Conservation (phyloP, 768 basidiomycete species). For the Dioszegia hungarica region DNA sequence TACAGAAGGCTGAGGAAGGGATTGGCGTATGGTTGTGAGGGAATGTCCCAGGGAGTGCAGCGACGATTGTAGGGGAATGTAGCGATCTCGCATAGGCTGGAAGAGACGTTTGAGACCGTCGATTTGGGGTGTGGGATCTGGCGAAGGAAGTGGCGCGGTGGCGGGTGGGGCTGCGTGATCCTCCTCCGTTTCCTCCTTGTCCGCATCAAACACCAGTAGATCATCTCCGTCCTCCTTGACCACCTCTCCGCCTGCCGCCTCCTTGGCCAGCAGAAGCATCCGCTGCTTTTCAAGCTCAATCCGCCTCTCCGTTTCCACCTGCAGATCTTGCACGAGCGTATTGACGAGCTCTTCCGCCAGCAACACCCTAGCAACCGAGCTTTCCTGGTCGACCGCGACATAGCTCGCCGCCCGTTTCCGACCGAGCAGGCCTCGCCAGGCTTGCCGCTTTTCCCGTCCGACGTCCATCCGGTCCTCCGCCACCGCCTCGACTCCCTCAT, state of each 20-base stretch:
- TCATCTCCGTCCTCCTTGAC: constrained; percentile 3
- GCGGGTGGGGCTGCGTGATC: background rate
- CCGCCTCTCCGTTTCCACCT: constrained; percentile 39
- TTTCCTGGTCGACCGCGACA: constrained; percentile 16
- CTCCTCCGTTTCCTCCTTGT: background rate
- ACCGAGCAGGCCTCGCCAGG: constrained; percentile 26
- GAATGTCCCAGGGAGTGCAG: constrained; percentile 41
- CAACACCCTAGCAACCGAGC: constrained; percentile 32
- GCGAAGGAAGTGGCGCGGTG: background rate
- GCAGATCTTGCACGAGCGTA: constrained; percentile 44
- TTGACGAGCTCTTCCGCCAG: constrained; percentile 46
- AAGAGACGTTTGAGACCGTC: constrained; percentile 22
- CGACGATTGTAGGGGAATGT: constrained; percentile 27
- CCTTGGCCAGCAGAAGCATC: constrained; percentile 41
- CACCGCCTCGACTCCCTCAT: constrained; percentile 34
- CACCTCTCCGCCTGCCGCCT: constrained; percentile 11
- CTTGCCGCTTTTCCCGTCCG: constrained; percentile 11
- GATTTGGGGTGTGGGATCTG: constrained; percentile 12
- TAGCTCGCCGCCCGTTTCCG: background rate
- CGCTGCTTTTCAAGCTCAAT: constrained; percentile 40
- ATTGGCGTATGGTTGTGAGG: constrained; percentile 19
- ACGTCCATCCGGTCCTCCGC: constrained; percentile 4
- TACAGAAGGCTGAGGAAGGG: constrained; percentile 15
- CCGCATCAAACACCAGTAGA: constrained; percentile 29
- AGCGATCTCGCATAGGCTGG: constrained; percentile 20